Conservation (phyloP, 2,329 filamentous ascomycete genomes). For the Claviceps spartinae region DNA sequence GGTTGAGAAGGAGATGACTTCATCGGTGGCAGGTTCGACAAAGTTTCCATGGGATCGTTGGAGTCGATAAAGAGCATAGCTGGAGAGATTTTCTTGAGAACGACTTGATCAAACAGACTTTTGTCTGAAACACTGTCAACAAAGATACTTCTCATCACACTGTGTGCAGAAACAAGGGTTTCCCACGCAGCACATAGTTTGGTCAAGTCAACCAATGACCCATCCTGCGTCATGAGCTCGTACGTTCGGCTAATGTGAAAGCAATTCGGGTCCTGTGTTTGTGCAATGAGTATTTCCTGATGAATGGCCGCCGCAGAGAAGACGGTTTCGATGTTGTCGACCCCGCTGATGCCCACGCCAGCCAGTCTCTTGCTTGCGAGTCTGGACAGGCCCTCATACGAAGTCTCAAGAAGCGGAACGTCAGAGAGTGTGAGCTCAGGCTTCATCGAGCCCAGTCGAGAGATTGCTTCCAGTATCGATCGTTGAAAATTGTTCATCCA, state of each 20-base stretch:
- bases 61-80: conserved; percentile 41
- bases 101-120: conserved; percentile 35
- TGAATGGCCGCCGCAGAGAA: conserved; percentile 34
- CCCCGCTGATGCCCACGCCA: conserved; percentile 25
- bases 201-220: conserved; percentile 25
- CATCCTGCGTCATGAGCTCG: conserved; percentile 27
- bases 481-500: conserved; percentile 37
- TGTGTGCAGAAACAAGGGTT: conserved; percentile 30
- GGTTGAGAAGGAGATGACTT: conserved; percentile 24
- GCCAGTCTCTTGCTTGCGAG: conserved; percentile 29
- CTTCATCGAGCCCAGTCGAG: conserved; percentile 24
- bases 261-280: conserved; percentile 25
- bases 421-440: conserved; percentile 37
- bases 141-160: conserved; percentile 36
- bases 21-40: conserved; percentile 27
- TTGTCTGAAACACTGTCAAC: conserved; percentile 34
- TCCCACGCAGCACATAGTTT: conserved; percentile 37
- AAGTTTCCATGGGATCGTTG: conserved; percentile 22
- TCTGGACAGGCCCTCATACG: conserved; percentile 30
- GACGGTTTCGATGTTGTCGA: conserved; percentile 34
- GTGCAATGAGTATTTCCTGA: conserved; percentile 35
- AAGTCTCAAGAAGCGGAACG: conserved; percentile 32
- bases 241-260: conserved; percentile 34
- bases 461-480: conserved; percentile 30
- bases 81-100: conserved; percentile 33